Evolutionary conservation across 2,329 filamentous ascomycete species (phyloP), one percentile per base, ranked within the genome.

Genomic region (Epichloe aotearoae): DNA sequence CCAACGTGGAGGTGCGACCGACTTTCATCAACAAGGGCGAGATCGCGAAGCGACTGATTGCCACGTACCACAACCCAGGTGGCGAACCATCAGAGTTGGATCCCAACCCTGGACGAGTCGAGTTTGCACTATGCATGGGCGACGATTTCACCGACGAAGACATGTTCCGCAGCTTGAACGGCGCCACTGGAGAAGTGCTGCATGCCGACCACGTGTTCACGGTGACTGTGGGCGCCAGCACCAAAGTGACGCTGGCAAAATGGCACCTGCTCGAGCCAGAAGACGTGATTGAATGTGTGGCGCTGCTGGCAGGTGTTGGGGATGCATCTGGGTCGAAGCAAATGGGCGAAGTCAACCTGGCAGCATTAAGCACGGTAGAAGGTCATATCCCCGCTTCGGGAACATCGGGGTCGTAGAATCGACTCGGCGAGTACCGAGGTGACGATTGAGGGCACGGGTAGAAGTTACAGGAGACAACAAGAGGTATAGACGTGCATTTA

Each of bases 91-190:
- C 67, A 2, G 68, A 70, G 2, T 72, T 71, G 3, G 73, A 68
- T 46, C 59, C 60, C 5, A 61, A 62, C 26, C 59, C 64, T 5
- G 68, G 80, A 47, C 77, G 78, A 49, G 79, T 90, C 0, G 88
- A 91, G 58, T 96, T 97, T 62, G 82, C 94, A 11, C 75, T 97
- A 48, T 98, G 93, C 67, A 72, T 90, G 54, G 93, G 93, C 41
- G 93, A 98, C 66, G 93, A 98, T 62, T 94, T 93, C 59, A 98
- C 93, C 5, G 93, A 98, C 64, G 93, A 98, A 76, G 91, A 95
- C 83, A 83, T 83, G 80, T 97, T 97, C 79, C 86, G 88, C 51
- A 84, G 88, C 14, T 76, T 97, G 43, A 82, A 82, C 59, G 73
- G 70, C 1, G 65, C 77, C 4, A 75, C 73, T 2, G 75, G 71